Percentiles rank a stretch among this genome's conserved stretches.
Conservation (phyloP, 768 basidiomycete species). For the Obba rivulosa region DNA sequence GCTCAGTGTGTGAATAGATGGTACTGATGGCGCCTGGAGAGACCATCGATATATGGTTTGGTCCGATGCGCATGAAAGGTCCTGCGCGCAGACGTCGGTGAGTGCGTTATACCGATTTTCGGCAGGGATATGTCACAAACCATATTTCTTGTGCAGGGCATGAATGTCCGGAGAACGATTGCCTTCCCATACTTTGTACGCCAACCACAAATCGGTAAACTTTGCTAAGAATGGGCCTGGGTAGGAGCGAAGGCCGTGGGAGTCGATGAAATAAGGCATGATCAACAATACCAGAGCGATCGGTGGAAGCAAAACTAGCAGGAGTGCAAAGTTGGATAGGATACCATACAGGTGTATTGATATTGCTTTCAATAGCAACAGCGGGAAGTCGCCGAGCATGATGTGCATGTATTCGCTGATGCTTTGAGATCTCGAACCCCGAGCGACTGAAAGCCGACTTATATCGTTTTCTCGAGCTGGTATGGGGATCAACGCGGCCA, state of each 20-base stretch:
- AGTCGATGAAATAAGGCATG: not conserved
- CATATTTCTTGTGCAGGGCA: conserved; percentile 35
- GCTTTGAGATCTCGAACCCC: too few species aligned
- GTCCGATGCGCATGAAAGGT: conserved; percentile 32
- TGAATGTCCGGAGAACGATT: conserved; percentile 32
- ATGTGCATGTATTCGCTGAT: too few species aligned
- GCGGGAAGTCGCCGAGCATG: too few species aligned
- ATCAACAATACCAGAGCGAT: not conserved
- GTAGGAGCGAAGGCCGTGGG: conserved; percentile 9
- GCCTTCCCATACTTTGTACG: conserved; percentile 27
- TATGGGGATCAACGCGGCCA: too few species aligned
- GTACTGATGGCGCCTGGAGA: conserved; percentile 35
- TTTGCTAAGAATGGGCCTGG: conserved; percentile 36
- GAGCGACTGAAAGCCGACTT: too few species aligned
- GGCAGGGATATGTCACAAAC: conserved; percentile 16
- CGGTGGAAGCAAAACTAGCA: not conserved
- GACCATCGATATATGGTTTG: conserved; percentile 37
- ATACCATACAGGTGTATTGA: too few species aligned
- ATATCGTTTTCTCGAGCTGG: too few species aligned
- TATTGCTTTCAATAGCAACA: too few species aligned
- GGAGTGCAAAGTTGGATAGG: too few species aligned
- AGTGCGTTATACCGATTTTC: not conserved
- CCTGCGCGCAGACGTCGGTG: conserved; percentile 14
- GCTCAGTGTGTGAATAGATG: conserved; percentile 39
- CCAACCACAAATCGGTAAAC: conserved; percentile 36